These are phyloP conservation scores for Pyronema omphalodes DNA, from an alignment of 495 filamentous ascomycete species.

Conservation along the genomic window DNA sequence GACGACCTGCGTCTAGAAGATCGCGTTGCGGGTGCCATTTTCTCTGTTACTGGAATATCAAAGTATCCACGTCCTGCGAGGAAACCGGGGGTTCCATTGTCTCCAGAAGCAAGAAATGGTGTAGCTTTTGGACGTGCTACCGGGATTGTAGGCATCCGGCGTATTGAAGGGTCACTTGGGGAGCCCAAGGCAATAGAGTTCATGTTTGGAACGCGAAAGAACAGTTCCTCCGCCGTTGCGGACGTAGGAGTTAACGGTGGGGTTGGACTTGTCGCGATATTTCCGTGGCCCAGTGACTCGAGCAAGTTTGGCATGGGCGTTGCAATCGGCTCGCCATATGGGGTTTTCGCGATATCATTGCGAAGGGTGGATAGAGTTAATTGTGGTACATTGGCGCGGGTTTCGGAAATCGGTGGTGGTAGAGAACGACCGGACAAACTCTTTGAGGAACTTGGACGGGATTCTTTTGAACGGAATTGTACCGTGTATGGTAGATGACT, in stretches of 20 bases:
- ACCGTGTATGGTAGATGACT: constrained; percentile 85
- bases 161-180: constrained; percentile 18
- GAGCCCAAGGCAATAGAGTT: constrained; percentile 17
- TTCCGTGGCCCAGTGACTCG: constrained; percentile 20
- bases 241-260: constrained; percentile 22
- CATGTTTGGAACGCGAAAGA: constrained; percentile 36
- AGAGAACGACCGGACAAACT: neutral
- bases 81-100: neutral
- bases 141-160: constrained; percentile 26
- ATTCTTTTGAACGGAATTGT: constrained; percentile 35
- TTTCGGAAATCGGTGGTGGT: neutral
- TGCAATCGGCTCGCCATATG: constrained; percentile 15
- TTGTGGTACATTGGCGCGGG: neutral
- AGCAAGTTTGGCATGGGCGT: constrained; percentile 24
- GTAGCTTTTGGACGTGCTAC: constrained; percentile 20
- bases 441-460: neutral
- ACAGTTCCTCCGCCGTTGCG: constrained; percentile 22
- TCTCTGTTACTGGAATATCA: constrained; percentile 14
- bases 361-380: neutral
- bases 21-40: constrained; percentile 18
- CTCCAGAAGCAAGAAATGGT: neutral
- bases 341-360: neutral
- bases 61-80: neutral
- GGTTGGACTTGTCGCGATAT: constrained; percentile 22
- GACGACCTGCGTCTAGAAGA: constrained; percentile 10